Evolutionary conservation across 108 stramenopile species (phyloP), one percentile per base, ranked within the genome.

Genomic region (Nitzschia putrida): DNA sequence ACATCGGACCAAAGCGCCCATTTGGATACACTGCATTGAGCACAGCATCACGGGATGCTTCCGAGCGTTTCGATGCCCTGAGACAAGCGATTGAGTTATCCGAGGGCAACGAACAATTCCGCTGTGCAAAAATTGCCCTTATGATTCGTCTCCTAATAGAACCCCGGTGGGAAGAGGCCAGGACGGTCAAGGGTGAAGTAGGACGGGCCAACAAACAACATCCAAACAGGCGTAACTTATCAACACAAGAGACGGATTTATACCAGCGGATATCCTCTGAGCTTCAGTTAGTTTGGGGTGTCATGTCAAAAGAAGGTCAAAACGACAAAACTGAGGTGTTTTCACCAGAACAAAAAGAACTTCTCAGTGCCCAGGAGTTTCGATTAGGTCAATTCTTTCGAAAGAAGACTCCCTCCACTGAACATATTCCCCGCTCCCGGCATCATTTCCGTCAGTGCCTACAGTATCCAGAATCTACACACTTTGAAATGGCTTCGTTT

Each of bases 351-450:
- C 53, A 47, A 25, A 25, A 50, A 29, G 55, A 57, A 20, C 57
- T 69, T 45, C 13, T 69, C 23, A 16, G n/a, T 40, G 14, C 55
- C 40, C 9, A 22, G 11, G 68, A 81, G 23, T 74, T 68, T 72
- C 26, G 61, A 52, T 42, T 81, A 24, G 80, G 80, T 22, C 73
- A 68, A 11, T 81, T 81, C 57, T 81, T 81, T 68, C 80, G 80
- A 13, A 81, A 81, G 56, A 58, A 72, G 57, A 1, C 72, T 24
- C 80, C 80, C 13, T 3, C 24, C 4, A 20, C n/a, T 11, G 14
- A 55, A 1, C 2, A 72, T 41, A 25, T 40, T 26, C 66, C 66
- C 13, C 29, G 59, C 6, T 29, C 80, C 1, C 16, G n/a, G 5
- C 1, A 61, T 14, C 80, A 81, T 42, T 77, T 77, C n/a, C 13